Base-by-base conservation (phyloP, 768 basidiomycete species). In the Daedaleopsis nitida region DNA sequence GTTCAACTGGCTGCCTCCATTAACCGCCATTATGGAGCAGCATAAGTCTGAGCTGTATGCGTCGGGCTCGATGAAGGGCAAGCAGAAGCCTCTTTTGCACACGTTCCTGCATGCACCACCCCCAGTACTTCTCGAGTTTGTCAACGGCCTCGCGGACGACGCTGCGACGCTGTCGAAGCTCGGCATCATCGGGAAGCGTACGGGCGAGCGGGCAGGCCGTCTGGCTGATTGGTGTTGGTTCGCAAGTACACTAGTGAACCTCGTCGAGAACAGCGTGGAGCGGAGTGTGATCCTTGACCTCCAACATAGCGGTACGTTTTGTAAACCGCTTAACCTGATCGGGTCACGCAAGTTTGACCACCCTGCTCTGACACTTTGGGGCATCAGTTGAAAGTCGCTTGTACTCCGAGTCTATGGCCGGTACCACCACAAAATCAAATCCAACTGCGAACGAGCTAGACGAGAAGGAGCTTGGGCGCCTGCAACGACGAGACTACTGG, bases 151-250 rank as follows among this genome's bases (percentile, higher is more conserved):
- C 38, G 81, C 92, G 8, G 92, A 94, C 67, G 92, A 94, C 74
- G 72, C 91, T n/a, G 81, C 83, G 50, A 92, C 91, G n/a, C 83
- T 87, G 66, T 85, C 88, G 13, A 79, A 78, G 60, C 74, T 94
- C 32, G 92, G 92, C 1, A 74, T 94, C 11, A 66, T 94, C 5
- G 84, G 88, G 6, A 81, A 83, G 65, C 80, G 78, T 52, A 74
- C 82, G 1, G 92, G 92, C 17, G 80, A 83, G 52, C 83, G 86
- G 38, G 92, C 91, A 3, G 91, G 78, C 38, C 82, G 85, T 12
- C 85, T 92, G 68, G 85, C 92, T 1, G 86, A 94, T 72, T 93
- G 89, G 89, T 92, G 92, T 70, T 94, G 92, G 92, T 81, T 94
- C 64, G 75, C 89, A 32, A 79, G 87, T 16, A 94, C 91, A 0